Conservation (phyloP, 345 rosid species). For the Pugionium dolabratum region DNA sequence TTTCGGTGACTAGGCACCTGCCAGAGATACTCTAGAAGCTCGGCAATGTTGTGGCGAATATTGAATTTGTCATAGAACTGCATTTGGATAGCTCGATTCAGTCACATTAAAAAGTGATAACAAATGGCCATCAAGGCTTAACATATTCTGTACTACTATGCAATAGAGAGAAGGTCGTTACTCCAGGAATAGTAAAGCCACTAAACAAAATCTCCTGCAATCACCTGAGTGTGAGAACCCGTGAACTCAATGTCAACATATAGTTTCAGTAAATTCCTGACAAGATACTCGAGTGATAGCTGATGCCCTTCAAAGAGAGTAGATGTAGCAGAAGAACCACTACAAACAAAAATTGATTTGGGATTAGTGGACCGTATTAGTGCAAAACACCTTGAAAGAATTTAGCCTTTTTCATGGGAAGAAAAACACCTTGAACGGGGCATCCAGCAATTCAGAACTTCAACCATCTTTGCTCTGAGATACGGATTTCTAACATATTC, state of each 20-base stretch:
- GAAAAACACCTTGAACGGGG: constrained; percentile 76
- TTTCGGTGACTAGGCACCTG: constrained; percentile 98
- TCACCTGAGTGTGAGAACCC: constrained; percentile 98
- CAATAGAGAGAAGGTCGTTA: constrained; percentile 9
- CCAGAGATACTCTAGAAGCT: constrained; percentile 97
- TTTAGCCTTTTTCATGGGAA: constrained; percentile 10
- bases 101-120: constrained; percentile 11
- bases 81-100: constrained; percentile 32
- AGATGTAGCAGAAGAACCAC: constrained; percentile 81
- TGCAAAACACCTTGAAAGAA: constrained; percentile 7
- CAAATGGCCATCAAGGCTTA: not conserved
- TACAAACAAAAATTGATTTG: constrained; percentile 42
- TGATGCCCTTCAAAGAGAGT: constrained; percentile 93
- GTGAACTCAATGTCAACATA: constrained; percentile 99
- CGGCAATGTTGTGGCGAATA: constrained; percentile 97
- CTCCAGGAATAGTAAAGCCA: constrained; percentile 20
- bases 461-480: constrained; percentile 99
- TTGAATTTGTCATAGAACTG: constrained; percentile 99
- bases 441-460: constrained; percentile 99
- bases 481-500: constrained; percentile 84
- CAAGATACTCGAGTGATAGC: constrained; percentile 88
- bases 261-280: constrained; percentile 93
- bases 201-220: constrained; percentile 28
- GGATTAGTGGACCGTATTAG: constrained; percentile 3
- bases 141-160: constrained; percentile 5